Evolutionary conservation across 805 yeast species (phyloP).

Genomic region (Candida caryicola): DNA sequence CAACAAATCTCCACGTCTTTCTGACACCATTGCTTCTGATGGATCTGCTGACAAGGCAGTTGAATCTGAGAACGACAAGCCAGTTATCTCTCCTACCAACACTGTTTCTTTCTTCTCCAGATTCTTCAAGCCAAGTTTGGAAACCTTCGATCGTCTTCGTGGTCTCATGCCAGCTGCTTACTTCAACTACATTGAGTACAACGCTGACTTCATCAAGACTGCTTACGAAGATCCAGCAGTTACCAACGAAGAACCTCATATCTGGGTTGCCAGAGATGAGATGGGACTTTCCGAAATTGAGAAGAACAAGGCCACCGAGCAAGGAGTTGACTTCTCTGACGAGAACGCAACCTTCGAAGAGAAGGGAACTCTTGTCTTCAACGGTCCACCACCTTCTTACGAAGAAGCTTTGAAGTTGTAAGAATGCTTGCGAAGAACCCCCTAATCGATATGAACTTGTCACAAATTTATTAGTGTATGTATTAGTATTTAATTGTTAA

Average conservation of each 20-base stretch:
- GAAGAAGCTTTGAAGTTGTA: conserved; percentile 46
- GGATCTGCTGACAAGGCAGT: neutral
- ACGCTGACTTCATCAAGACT: conserved; percentile 36
- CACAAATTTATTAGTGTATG: too few species aligned
- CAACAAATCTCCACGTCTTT: conserved; percentile 4
- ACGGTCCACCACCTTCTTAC: conserved; percentile 71
- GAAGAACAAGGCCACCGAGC: conserved; percentile 52
- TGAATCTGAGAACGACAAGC: conserved; percentile 4
- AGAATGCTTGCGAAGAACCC: too few species aligned
- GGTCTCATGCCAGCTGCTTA: conserved; percentile 41
- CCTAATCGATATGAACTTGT: too few species aligned
- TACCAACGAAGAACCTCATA: conserved; percentile 52
- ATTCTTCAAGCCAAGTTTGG: conserved; percentile 48
- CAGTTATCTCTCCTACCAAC: conserved; percentile 16
- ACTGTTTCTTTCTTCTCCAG: conserved; percentile 31
- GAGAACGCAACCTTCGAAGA: conserved; percentile 57
- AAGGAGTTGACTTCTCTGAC: conserved; percentile 53
- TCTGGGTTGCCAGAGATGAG: conserved; percentile 71
- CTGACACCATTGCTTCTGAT: neutral
- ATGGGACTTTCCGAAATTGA: conserved; percentile 65
- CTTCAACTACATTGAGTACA: conserved; percentile 41
- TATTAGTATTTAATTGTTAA: conserved; percentile 4
- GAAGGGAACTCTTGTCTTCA: conserved; percentile 50
- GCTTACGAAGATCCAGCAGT: conserved; percentile 59
- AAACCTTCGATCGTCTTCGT: conserved; percentile 46